These are phyloP conservation scores for Trichoderma cornu-damae DNA, from an alignment of 2,329 filamentous ascomycete genomes.

Conservation along the genomic window DNA sequence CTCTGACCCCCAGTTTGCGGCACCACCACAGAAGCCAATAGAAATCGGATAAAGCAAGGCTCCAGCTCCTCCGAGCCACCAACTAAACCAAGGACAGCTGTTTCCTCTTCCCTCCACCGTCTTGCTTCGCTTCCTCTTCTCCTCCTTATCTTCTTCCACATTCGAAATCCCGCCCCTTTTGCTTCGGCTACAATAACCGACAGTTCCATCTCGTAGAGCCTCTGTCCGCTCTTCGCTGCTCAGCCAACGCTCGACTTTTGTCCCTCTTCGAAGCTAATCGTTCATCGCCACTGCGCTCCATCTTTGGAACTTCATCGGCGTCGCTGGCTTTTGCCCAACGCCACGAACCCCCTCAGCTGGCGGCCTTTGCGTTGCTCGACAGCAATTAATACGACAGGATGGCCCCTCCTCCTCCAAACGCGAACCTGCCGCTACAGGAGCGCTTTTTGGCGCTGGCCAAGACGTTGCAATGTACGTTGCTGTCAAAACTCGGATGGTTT, in stretches of 20 bases:
- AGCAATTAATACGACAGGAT: background rate
- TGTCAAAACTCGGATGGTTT: background rate
- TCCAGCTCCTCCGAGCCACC: conserved; percentile 11
- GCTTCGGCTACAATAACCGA: background rate
- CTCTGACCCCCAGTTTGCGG: background rate
- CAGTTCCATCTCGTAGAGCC: background rate
- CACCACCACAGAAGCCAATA: conserved; percentile 7
- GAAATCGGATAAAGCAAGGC: conserved; percentile 10
- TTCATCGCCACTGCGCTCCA: background rate
- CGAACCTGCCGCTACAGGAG: conserved; percentile 54
- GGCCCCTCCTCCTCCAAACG: conserved; percentile 10
- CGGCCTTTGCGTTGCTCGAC: background rate
- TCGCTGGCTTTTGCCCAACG: background rate
- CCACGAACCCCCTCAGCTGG: conserved; percentile 16
- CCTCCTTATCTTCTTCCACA: background rate
- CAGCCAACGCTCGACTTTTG: background rate
- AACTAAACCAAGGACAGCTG: background rate
- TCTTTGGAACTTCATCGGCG: conserved; percentile 8
- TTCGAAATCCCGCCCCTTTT: background rate
- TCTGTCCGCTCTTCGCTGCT: background rate
- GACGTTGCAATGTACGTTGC: conserved; percentile 80
- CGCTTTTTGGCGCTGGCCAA: conserved; percentile 73
- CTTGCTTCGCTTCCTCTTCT: background rate
- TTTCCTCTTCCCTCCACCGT: background rate
- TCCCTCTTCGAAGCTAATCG: background rate